Conservation (phyloP, 2,329 filamentous ascomycete species). For the Microcyclospora pomicola region DNA sequence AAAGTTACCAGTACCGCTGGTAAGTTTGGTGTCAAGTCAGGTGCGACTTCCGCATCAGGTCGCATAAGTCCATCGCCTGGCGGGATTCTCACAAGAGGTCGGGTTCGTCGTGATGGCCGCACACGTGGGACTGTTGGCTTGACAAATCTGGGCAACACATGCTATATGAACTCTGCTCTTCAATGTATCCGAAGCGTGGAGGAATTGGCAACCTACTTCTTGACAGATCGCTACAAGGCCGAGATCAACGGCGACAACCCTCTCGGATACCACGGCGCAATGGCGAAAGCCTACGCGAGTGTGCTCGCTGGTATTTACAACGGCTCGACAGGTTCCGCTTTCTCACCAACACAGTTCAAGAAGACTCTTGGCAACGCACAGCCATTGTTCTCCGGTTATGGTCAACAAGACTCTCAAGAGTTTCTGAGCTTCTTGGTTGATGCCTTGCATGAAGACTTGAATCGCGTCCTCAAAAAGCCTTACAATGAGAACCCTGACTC, state of each 20-base stretch:
- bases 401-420: constrained; percentile 94
- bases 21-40: constrained; percentile 27
- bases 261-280: constrained; percentile 69
- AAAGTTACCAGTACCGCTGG: constrained; percentile 17
- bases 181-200: constrained; percentile 91
- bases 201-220: constrained; percentile 84
- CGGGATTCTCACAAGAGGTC: constrained; percentile 55
- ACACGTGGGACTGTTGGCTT: constrained; percentile 68
- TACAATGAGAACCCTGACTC: constrained; percentile 97
- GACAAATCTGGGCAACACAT: constrained; percentile 87
- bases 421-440: constrained; percentile 92
- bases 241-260: constrained; percentile 81
- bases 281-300: constrained; percentile 70
- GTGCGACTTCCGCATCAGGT: constrained; percentile 36
- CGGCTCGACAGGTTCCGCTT: constrained; percentile 49
- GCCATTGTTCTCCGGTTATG: constrained; percentile 80
- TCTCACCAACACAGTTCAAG: constrained; percentile 73
- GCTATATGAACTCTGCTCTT: constrained; percentile 96
- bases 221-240: constrained; percentile 53
- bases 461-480: constrained; percentile 85
- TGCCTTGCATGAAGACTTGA: constrained; percentile 87
- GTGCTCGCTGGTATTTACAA: constrained; percentile 69
- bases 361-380: constrained; percentile 65
- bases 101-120: constrained; percentile 54
- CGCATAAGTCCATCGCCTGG: constrained; percentile 53